Evolutionary conservation across 805 yeast species (phyloP), one percentile per base, ranked within the genome.

Genomic region (Candida nonsorbophila): DNA sequence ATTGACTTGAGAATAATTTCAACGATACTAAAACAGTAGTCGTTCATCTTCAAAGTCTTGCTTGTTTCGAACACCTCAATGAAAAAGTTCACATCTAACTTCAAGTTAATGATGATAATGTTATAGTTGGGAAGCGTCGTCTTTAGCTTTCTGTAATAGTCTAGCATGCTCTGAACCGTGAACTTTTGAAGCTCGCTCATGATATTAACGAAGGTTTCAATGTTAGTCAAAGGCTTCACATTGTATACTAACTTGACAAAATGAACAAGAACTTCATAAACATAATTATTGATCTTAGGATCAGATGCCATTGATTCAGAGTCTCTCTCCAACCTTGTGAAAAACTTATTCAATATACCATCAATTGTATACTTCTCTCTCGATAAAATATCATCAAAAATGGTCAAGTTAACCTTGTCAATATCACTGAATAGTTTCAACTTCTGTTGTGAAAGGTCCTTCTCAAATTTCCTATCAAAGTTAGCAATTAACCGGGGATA

Each of bases 361-460:
- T 52, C 56, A 16, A 62, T 51, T 51, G 57, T 49, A 10, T 34
- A 33, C 33, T 58, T 61, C 32, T 64, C 69, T 17, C 53, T 53
- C 23, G 45, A 53, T 17, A 62, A 42, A 19, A 64, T 55, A 38
- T 64, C 69, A 21, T 62, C 68, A 27, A 62, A 47, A 14, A 64
- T 60, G 0, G 67, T 55, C 23, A 55, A 42, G 27, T 50, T 50
- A 6, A 62, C 67, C 33, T 60, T 59, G 28, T 63, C 69, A 28
- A 64, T 55, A 33, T 63, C 69, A 17, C 63, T 55, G 37, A 56
- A 62, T 13, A 64, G 40, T 32, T 60, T 62, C 35, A 64, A 47
- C 25, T 58, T 55, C 31, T 64, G 69, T 20, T 46, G 42, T 36
- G 42, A 53, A 34, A 64, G 51, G 14, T 55, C 49, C 33, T 62